phyloP scores from a whole-genome alignment of 192 early-diverging fungal genomes.

The Phycomyces nitens region DNA sequence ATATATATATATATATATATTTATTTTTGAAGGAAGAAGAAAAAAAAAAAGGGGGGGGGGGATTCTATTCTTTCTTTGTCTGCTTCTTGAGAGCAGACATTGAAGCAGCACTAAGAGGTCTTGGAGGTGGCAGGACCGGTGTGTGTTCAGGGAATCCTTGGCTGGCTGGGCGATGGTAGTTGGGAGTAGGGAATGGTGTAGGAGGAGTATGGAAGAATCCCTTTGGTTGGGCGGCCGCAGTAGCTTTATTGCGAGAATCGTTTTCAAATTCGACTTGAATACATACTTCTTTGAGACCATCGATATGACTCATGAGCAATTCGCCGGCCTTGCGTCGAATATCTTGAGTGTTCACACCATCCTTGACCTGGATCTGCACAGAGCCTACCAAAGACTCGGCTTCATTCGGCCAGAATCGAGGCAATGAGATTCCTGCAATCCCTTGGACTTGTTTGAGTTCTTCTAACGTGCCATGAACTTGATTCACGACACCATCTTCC shows the following conservation, averaged over 20 bases:
- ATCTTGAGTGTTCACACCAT: slow-evolving; percentile 24
- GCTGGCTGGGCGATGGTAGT: background rate
- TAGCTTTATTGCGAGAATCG: background rate
- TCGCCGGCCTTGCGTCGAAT: slow-evolving; percentile 41
- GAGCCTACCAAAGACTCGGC: slow-evolving; percentile 49
- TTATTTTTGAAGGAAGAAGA: no score
- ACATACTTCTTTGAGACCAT: slow-evolving; percentile 48
- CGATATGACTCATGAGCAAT: slow-evolving; percentile 41
- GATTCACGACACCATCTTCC: slow-evolving; percentile 34
- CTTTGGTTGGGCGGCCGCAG: background rate
- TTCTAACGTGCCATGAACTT: slow-evolving; percentile 43
- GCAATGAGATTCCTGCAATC: slow-evolving; percentile 37
- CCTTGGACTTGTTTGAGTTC: slow-evolving; percentile 43
- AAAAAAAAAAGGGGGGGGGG: no score
- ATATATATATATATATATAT: no score
- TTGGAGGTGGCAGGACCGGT: background rate
- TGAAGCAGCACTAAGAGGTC: background rate
- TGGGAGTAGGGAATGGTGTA: background rate
- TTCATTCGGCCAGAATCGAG: slow-evolving; percentile 60
- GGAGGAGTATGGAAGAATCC: slow-evolving; percentile 17
- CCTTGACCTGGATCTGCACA: slow-evolving; percentile 45
- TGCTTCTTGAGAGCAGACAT: background rate
- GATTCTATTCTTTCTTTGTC: slow-evolving; percentile 4
- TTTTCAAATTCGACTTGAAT: slow-evolving; percentile 44
- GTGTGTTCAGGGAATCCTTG: background rate